A percentile compares a stretch with the other conserved stretches of the same genome.
Conservation (phyloP, 106 monocot genomes). For the Acorus gramineus region DNA sequence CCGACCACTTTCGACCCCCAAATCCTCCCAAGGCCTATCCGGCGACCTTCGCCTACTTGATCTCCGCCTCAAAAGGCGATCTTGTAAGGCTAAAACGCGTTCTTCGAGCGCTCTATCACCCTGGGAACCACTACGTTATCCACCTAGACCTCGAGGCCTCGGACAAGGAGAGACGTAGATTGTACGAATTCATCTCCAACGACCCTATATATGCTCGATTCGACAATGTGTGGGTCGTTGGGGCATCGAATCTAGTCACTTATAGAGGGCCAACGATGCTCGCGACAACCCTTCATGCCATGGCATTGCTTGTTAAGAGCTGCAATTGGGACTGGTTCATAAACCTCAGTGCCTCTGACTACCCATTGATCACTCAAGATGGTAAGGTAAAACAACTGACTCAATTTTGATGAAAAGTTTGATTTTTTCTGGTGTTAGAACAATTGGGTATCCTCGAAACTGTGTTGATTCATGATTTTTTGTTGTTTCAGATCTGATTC, state of each 20-base stretch:
- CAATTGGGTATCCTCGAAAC: not conserved
- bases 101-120: constrained; percentile 73
- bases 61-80: constrained; percentile 76
- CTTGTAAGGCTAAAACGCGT: constrained; percentile 31
- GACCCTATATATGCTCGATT: constrained; percentile 31
- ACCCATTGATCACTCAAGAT: constrained; percentile 88
- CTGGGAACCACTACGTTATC: constrained; percentile 65
- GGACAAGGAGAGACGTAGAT: constrained; percentile 20
- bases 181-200: constrained; percentile 23
- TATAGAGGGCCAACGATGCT: constrained; percentile 96
- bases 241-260: constrained; percentile 66
- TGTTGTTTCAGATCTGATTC: constrained; percentile 70
- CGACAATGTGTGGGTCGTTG: constrained; percentile 60
- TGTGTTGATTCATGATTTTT: constrained; percentile 3
- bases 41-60: constrained; percentile 74
- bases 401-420: not conserved
- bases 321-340: constrained; percentile 94
- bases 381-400: constrained; percentile 25
- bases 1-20: not conserved
- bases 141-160: constrained; percentile 68
- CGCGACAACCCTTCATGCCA: constrained; percentile 73
- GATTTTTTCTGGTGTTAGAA: not conserved
- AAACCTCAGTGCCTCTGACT: constrained; percentile 88
- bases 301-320: constrained; percentile 54
- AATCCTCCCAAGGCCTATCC: constrained; percentile 22